phyloP scores from a whole-genome alignment of 2,329 filamentous ascomycete genomes.

The Penicillium crustosum region DNA sequence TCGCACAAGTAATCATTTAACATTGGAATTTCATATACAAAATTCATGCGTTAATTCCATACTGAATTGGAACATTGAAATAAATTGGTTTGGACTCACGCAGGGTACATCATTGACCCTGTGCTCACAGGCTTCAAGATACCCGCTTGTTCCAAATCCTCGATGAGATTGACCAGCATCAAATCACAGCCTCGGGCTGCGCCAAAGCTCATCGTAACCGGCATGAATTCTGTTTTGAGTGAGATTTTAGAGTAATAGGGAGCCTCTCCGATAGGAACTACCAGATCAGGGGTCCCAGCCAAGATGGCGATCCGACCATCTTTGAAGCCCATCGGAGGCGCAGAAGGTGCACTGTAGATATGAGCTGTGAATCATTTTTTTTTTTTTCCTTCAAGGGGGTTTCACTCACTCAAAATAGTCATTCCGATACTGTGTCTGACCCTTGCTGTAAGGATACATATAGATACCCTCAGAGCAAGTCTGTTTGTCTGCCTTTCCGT shows the following conservation, averaged over 20 bases:
- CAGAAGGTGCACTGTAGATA: constrained; percentile 8
- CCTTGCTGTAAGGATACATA: constrained; percentile 28
- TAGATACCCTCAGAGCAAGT: constrained; percentile 37
- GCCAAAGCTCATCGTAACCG: constrained; percentile 34
- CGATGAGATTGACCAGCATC: constrained; percentile 31
- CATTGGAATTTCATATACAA: neutral
- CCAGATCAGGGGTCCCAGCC: constrained; percentile 30
- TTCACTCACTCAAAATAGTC: constrained; percentile 13
- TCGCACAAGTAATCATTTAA: neutral
- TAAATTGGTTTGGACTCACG: neutral
- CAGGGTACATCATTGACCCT: constrained; percentile 23
- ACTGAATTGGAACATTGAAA: neutral
- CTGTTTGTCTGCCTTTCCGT: constrained; percentile 18
- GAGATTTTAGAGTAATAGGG: constrained; percentile 30
- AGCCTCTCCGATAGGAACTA: constrained; percentile 29
- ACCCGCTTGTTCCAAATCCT: constrained; percentile 26
- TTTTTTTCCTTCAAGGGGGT: neutral
- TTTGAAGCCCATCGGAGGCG: constrained; percentile 24
- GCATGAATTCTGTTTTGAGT: constrained; percentile 31
- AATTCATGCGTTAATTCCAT: neutral
- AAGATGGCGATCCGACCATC: constrained; percentile 25
- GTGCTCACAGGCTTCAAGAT: constrained; percentile 27
- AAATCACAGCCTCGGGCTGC: constrained; percentile 35
- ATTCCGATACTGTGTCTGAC: constrained; percentile 23
- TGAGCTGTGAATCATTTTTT: neutral